phyloP scores from a whole-genome alignment of 2,329 filamentous ascomycete species.

The Aspergillus sp. region DNA sequence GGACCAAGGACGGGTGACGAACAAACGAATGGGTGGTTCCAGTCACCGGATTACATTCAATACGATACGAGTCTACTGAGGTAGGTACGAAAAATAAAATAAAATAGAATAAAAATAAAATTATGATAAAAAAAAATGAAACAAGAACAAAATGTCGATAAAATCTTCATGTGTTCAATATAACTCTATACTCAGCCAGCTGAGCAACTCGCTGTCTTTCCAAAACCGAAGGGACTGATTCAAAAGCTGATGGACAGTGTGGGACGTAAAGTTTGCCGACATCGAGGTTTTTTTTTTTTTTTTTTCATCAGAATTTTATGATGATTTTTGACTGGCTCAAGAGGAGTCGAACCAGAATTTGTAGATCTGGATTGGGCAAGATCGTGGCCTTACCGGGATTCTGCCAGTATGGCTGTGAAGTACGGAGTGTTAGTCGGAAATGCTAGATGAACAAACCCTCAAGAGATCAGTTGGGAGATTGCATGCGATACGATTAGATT shows the following conservation, averaged over 20 bases:
- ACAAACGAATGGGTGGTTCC: slow-evolving; percentile 16
- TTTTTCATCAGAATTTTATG: neutral
- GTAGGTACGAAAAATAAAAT: neutral
- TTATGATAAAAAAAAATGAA: slow-evolving; percentile 1
- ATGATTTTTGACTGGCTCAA: slow-evolving; percentile 5
- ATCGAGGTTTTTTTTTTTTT: slow-evolving; percentile 6
- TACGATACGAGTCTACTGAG: neutral
- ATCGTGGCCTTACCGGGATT: neutral
- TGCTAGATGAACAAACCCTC: too few species aligned
- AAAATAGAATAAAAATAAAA: neutral
- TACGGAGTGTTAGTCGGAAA: too few species aligned
- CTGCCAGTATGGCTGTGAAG: neutral
- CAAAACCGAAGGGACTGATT: neutral
- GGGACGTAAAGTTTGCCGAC: slow-evolving; percentile 21
- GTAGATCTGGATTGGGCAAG: slow-evolving; percentile 13
- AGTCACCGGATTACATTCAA: neutral
- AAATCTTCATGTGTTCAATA: too few species aligned
- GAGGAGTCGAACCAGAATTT: slow-evolving; percentile 2
- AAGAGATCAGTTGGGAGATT: too few species aligned
- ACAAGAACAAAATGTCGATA: neutral
- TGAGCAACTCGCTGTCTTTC: too few species aligned
- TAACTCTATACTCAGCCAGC: too few species aligned
- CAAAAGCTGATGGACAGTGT: slow-evolving; percentile 5
- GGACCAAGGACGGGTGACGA: slow-evolving; percentile 20
- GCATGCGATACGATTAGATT: too few species aligned